phyloP scores from a whole-genome alignment of 169 alveolate species.

The Eimeria falciformis region DNA sequence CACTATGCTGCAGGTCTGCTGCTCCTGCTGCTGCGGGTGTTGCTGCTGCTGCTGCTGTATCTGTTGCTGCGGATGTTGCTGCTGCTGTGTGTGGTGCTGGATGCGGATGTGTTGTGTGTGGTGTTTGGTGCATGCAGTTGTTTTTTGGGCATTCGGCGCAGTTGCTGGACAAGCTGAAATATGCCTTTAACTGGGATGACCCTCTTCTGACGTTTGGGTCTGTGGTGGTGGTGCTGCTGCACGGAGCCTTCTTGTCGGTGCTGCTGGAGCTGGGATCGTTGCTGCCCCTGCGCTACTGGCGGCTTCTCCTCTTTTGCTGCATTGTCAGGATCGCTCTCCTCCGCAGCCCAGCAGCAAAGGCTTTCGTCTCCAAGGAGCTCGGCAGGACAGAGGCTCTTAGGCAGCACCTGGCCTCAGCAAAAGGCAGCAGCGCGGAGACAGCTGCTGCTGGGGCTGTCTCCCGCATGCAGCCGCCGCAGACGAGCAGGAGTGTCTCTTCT shows the following conservation, averaged over 20 bases:
- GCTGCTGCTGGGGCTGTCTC: slow-evolving; percentile 6
- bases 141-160: slow-evolving; percentile 67
- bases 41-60: slow-evolving; percentile 13
- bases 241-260: slow-evolving; percentile 20
- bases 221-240: slow-evolving; percentile 37
- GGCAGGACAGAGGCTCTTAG: not conserved
- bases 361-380: not conserved
- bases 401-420: slow-evolving; percentile 9
- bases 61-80: not conserved
- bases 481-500: not conserved
- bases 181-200: slow-evolving; percentile 80
- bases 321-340: not conserved
- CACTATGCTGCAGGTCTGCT: slow-evolving; percentile 74
- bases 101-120: no score
- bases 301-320: slow-evolving; percentile 60
- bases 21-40: slow-evolving; percentile 45
- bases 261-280: slow-evolving; percentile 23
- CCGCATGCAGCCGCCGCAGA: not conserved
- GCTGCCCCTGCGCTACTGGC: slow-evolving; percentile 66
- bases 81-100: not conserved
- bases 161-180: slow-evolving; percentile 70
- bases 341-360: slow-evolving; percentile 11
- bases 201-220: slow-evolving; percentile 68
- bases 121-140: slow-evolving; percentile 20
- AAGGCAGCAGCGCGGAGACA: slow-evolving; percentile 12